Conservation (phyloP, 495 filamentous ascomycete species). For the Peziza echinospora region DNA sequence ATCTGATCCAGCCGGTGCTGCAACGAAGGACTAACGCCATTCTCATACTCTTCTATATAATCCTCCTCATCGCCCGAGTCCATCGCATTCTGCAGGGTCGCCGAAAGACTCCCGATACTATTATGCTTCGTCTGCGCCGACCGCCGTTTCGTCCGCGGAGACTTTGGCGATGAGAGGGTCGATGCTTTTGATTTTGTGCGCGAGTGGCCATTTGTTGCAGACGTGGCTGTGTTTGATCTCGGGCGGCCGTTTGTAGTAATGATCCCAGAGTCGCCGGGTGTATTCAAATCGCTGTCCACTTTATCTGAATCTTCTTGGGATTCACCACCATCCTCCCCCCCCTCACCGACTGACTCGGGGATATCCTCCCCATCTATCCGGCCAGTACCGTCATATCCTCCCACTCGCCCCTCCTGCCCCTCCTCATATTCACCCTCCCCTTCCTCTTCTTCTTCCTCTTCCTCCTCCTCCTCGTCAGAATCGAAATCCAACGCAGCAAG, state of each 20-base stretch:
- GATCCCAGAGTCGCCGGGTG: too few relatives aligned
- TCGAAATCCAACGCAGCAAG: constrained; percentile 37
- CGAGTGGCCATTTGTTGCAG: neutral
- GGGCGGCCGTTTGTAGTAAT: too few relatives aligned
- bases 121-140: neutral
- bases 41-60: neutral
- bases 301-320: too few relatives aligned
- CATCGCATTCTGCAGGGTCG: neutral
- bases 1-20: constrained; percentile 19
- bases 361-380: neutral
- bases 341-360: neutral
- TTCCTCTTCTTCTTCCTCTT: constrained; percentile 31
- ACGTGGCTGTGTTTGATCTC: neutral
- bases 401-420: constrained; percentile 5
- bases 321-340: neutral
- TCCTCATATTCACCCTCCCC: constrained; percentile 4
- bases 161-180: neutral
- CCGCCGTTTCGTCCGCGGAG: neutral
- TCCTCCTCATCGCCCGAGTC: constrained; percentile 1
- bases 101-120: neutral
- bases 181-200: neutral
- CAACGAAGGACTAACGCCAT: constrained; percentile 4
- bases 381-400: too few relatives aligned
- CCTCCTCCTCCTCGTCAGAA: constrained; percentile 38
- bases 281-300: too few relatives aligned